These are phyloP conservation scores for Dalbergia cultrata DNA, from an alignment of 306 rosid species.

Conservation along the genomic window DNA sequence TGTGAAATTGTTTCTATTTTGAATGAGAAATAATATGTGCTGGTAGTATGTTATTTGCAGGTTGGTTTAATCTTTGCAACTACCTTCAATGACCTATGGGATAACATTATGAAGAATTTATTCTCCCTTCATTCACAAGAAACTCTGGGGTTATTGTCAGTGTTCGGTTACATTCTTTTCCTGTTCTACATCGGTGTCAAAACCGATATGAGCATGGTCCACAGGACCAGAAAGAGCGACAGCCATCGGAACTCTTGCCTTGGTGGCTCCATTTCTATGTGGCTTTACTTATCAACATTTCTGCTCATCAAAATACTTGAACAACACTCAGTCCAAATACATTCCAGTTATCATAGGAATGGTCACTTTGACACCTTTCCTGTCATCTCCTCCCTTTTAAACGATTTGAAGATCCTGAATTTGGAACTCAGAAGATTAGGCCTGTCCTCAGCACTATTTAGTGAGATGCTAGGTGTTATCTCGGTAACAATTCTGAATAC, in stretches of 20 bases:
- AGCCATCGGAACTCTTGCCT: constrained; percentile 46
- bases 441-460: constrained; percentile 60
- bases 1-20: neutral
- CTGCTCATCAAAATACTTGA: neutral
- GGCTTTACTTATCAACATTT: constrained; percentile 28
- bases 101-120: neutral
- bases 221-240: constrained; percentile 47
- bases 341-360: constrained; percentile 28
- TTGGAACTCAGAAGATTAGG: constrained; percentile 71
- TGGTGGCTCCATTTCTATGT: constrained; percentile 53
- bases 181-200: constrained; percentile 72
- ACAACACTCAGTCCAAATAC: fast-evolving
- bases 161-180: constrained; percentile 67
- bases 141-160: constrained; percentile 52
- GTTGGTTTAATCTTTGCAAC: constrained; percentile 44
- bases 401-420: constrained; percentile 67
- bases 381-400: constrained; percentile 55
- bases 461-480: constrained; percentile 52
- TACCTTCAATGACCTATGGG: constrained; percentile 9
- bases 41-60: constrained; percentile 33
- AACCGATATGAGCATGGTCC: constrained; percentile 62
- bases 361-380: constrained; percentile 54
- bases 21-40: neutral
- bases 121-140: constrained; percentile 61
- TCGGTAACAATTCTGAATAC: neutral